Evolutionary conservation across 2,329 filamentous ascomycete genomes (phyloP).

Genomic region (Ophiostoma piceae): DNA sequence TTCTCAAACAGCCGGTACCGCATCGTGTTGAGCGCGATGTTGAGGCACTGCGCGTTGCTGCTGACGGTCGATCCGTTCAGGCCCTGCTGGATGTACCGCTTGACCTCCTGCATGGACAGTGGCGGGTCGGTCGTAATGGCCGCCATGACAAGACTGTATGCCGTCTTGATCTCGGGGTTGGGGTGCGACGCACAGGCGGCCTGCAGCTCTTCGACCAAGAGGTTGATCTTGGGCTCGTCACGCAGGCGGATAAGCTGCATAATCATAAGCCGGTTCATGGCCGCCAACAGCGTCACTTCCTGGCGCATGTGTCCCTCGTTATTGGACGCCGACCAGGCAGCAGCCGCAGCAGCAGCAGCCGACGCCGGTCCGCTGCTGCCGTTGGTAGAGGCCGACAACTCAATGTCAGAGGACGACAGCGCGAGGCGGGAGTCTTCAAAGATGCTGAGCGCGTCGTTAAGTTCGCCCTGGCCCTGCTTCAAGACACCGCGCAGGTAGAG

Average conservation of each 20-base stretch:
- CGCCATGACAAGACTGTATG: conserved; percentile 70
- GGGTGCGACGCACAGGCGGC: conserved; percentile 63
- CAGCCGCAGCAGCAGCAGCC: conserved; percentile 29
- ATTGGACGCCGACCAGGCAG: conserved; percentile 32
- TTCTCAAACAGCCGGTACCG: conserved; percentile 74
- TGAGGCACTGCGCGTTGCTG: conserved; percentile 72
- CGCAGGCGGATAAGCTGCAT: conserved; percentile 57
- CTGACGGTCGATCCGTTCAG: conserved; percentile 64
- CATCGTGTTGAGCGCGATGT: conserved; percentile 81
- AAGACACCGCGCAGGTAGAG: conserved; percentile 72
- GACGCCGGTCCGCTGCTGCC: conserved; percentile 7
- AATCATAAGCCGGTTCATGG: conserved; percentile 67
- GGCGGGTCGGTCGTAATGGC: conserved; percentile 58
- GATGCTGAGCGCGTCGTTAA: conserved; percentile 60
- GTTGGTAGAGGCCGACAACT: neutral
- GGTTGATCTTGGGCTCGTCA: conserved; percentile 53
- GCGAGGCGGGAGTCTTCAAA: conserved; percentile 60
- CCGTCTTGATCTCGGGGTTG: conserved; percentile 70
- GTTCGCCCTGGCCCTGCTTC: conserved; percentile 68
- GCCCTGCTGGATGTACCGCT: conserved; percentile 69
- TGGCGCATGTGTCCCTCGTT: conserved; percentile 41
- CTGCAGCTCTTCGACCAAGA: conserved; percentile 61
- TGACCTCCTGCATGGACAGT: conserved; percentile 67
- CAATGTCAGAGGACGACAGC: conserved; percentile 33
- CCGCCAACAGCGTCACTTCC: conserved; percentile 61